phyloP scores from a whole-genome alignment of 148 eudicot species.

The Fagopyrum homotropicum region DNA sequence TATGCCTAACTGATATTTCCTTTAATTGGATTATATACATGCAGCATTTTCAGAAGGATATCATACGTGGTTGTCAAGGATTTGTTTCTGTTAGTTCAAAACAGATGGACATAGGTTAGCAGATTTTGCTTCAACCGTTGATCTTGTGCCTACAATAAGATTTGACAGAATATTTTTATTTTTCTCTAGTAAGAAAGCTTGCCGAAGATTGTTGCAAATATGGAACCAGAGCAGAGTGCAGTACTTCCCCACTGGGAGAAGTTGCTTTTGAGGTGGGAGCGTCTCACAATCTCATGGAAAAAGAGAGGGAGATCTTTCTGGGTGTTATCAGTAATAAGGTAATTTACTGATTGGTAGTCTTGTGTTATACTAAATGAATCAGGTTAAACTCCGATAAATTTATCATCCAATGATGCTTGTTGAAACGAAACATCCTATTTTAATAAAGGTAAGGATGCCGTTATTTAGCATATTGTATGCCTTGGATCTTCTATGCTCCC shows the following conservation, averaged over 20 bases:
- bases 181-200: constrained; percentile 48
- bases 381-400: background rate
- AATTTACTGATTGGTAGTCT: constrained; percentile 1
- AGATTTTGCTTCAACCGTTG: constrained; percentile 3
- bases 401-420: background rate
- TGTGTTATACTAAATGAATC: background rate
- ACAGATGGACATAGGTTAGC: constrained; percentile 67
- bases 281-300: constrained; percentile 45
- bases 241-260: constrained; percentile 44
- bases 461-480: background rate
- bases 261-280: constrained; percentile 52
- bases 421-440: background rate
- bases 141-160: background rate
- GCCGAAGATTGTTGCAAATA: constrained; percentile 75
- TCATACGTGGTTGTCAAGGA: constrained; percentile 66
- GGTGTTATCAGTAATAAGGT: constrained; percentile 57
- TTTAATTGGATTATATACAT: background rate
- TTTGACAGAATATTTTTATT: background rate
- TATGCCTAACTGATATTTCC: background rate
- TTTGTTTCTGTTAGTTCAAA: constrained; percentile 54
- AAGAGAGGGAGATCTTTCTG: constrained; percentile 57
- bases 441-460: background rate
- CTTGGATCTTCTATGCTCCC: background rate
- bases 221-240: constrained; percentile 44
- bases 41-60: constrained; percentile 79